These are phyloP conservation scores for Hura crepitans DNA, from an alignment of 441 rosid species.

Conservation along the genomic window DNA sequence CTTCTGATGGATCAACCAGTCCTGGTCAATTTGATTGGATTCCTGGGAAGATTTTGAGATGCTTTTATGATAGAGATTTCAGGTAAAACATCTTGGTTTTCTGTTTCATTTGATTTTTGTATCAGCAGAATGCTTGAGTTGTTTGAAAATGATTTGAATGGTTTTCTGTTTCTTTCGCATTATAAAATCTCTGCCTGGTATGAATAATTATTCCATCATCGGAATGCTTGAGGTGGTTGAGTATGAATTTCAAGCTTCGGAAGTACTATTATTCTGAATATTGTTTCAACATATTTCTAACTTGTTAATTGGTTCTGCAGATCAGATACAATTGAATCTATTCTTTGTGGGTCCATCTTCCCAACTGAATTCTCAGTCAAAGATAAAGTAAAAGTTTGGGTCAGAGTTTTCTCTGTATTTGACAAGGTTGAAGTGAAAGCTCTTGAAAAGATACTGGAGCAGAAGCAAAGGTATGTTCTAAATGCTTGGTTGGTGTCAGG, in stretches of 20 bases:
- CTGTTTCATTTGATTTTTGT: background rate
- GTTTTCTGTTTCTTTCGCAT: background rate
- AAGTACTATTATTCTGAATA: slow-evolving; percentile 7
- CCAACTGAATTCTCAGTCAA: slow-evolving; percentile 58
- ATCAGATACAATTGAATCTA: slow-evolving; percentile 80
- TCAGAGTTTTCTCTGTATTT: slow-evolving; percentile 69
- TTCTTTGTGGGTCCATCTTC: slow-evolving; percentile 65
- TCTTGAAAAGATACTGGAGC: slow-evolving; percentile 91
- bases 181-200: background rate
- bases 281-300: slow-evolving; percentile 16
- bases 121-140: too few species aligned
- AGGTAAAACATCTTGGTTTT: slow-evolving; percentile 42
- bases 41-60: slow-evolving; percentile 94
- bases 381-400: slow-evolving; percentile 74
- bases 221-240: slow-evolving; percentile 13
- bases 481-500: slow-evolving; percentile 27
- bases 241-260: slow-evolving; percentile 2
- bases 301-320: slow-evolving; percentile 52
- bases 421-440: slow-evolving; percentile 92
- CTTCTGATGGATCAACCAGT: slow-evolving; percentile 45
- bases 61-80: slow-evolving; percentile 94
- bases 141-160: too few species aligned
- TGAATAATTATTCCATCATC: background rate
- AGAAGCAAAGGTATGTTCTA: slow-evolving; percentile 77
- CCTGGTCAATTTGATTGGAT: slow-evolving; percentile 80